These are phyloP conservation scores for Aspergillus neotritici DNA, from an alignment of 2,329 filamentous ascomycete genomes.

Conservation along the genomic window DNA sequence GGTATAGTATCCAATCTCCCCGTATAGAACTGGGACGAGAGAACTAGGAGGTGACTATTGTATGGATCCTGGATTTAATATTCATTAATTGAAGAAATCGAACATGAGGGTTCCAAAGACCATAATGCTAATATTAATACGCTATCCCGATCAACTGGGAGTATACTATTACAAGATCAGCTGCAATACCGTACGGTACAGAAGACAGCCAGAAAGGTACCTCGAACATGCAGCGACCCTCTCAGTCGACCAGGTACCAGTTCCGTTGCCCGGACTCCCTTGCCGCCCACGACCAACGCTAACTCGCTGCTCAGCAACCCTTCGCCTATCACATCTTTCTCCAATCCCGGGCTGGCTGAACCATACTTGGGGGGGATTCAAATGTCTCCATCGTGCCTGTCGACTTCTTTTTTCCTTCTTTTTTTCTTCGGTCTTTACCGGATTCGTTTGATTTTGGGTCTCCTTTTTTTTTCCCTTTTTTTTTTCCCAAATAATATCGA, in stretches of 20 bases:
- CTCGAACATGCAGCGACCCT: background rate
- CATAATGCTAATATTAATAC: no score
- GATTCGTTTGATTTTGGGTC: background rate
- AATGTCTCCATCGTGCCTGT: constrained; percentile 19
- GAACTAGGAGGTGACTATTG: no score
- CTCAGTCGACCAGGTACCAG: background rate
- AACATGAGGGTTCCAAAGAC: no score
- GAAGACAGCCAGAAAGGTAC: background rate
- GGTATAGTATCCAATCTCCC: no score
- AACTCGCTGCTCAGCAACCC: constrained; percentile 28
- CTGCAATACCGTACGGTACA: constrained; percentile 3
- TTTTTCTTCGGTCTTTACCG: background rate
- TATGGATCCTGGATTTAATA: no score
- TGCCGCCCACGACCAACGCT: constrained; percentile 30
- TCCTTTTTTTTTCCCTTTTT: no score
- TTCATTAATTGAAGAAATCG: no score
- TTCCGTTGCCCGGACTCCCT: constrained; percentile 36
- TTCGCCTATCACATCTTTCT: constrained; percentile 28
- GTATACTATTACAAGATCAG: no score
- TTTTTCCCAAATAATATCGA: no score
- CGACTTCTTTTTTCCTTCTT: constrained; percentile 5
- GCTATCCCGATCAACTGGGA: no score
- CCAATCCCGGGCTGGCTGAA: constrained; percentile 18
- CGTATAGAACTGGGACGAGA: no score
- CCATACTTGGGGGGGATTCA: constrained; percentile 2